These are phyloP conservation scores for Silene vulgaris DNA, from an alignment of 179 eudicot species.

Conservation along the genomic window DNA sequence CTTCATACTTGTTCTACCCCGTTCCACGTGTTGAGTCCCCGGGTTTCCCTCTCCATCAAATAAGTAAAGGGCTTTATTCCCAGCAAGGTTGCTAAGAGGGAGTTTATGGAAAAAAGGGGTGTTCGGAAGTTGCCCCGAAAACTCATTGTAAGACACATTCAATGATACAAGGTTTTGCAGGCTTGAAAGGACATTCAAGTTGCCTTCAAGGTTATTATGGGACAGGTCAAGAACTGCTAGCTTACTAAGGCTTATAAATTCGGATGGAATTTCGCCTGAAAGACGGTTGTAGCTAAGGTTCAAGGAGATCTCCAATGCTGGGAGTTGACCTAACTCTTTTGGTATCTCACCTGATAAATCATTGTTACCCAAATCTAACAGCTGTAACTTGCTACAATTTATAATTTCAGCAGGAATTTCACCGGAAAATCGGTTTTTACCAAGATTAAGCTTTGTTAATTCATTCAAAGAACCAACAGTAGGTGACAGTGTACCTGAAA, in stretches of 20 bases:
- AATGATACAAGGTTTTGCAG: conserved; percentile 78
- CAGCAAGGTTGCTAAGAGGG: conserved; percentile 53
- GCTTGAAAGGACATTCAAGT: conserved; percentile 39
- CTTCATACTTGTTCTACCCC: conserved; percentile 44
- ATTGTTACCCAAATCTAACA: conserved; percentile 65
- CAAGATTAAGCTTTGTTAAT: conserved; percentile 67
- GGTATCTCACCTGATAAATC: conserved; percentile 74
- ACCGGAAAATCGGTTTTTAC: conserved; percentile 62
- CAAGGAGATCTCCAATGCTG: conserved; percentile 70
- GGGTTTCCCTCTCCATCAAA: conserved; percentile 39
- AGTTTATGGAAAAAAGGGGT: conserved; percentile 77
- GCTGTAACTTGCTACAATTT: conserved; percentile 63
- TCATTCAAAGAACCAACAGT: conserved; percentile 53
- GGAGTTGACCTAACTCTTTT: conserved; percentile 65
- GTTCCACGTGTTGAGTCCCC: conserved; percentile 26
- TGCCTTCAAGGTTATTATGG: conserved; percentile 66
- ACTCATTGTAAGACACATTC: conserved; percentile 72
- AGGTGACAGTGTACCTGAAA: conserved; percentile 43
- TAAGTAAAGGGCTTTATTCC: conserved; percentile 53
- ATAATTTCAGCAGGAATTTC: conserved; percentile 61
- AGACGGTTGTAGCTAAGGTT: conserved; percentile 73
- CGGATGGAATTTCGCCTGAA: conserved; percentile 60
- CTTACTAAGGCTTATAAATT: conserved; percentile 51
- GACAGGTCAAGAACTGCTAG: conserved; percentile 74
- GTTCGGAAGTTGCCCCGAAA: conserved; percentile 73